Base-by-base conservation (phyloP, 345 rosid genomes). In the Excoecaria cochinchinensis region DNA sequence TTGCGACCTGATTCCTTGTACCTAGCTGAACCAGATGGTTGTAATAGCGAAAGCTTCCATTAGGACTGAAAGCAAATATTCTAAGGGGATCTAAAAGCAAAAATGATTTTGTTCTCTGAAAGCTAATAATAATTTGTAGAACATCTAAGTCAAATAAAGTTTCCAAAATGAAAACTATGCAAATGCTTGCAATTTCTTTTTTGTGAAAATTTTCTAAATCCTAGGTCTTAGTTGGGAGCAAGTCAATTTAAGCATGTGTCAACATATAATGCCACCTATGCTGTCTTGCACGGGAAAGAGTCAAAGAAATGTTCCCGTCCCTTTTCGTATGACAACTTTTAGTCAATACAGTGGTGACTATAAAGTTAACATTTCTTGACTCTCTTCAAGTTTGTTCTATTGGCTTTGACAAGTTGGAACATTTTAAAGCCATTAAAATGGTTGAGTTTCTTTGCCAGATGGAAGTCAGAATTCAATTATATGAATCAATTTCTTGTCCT, bases 341-440 rank as follows among this genome's bases (percentile, higher is more conserved):
- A 51, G 3, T 69, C 22, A 38, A 50, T 69, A 22, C 57, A 69
- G 59, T 31, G 42, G 72, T 50, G 25, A 25, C 22, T 69, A n/a
- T 69, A 25, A 73, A 52, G 47, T 31, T 61, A 25, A 57, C 19
- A 58, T 63, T 55, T 22, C 38, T 59, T 31, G 38, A 24, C 63
- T 59, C 63, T 46, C n/a, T 9, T 70, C 76, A 67, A 68, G 67
- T 71, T 75, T 40, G 9, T 69, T 64, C 72, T n/a, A 58, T 52
- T 65, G 56, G 66, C 76, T 80, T 25, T 13, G 71, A 48, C 22
- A 55, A 40, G 52, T 70, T 47, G 21, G 22, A 58, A 53, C 50
- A 8, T 2, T 9, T 9, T 31, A 44, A 61, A 21, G 65, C 62
- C 69, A 39, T 53, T 21, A 16, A n/a, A 75, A 68, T 15, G 8